phyloP scores from a whole-genome alignment of 2,329 filamentous ascomycete species.

The Venturia pyrina region DNA sequence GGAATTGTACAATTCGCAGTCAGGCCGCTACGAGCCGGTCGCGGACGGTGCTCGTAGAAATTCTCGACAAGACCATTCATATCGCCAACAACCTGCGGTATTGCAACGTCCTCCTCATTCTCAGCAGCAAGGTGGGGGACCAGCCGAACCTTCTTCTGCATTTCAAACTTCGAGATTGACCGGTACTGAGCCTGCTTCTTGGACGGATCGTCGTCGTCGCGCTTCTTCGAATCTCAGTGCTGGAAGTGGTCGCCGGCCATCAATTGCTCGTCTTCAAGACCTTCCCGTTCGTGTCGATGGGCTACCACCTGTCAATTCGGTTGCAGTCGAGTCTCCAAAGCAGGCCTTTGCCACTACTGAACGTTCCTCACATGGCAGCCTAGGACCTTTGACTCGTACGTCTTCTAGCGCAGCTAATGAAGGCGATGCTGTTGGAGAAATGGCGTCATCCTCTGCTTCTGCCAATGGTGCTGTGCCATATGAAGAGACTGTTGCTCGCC shows the following conservation, averaged over 20 bases:
- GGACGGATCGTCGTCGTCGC: constrained; percentile 52
- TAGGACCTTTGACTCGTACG: constrained; percentile 2
- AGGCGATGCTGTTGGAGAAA: neutral
- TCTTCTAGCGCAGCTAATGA: neutral
- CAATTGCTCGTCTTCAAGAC: constrained; percentile 39
- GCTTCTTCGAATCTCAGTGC: constrained; percentile 89
- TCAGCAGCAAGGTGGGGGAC: constrained; percentile 46
- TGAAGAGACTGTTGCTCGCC: constrained; percentile 53
- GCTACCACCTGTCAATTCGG: neutral
- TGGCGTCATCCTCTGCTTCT: neutral
- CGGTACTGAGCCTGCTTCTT: constrained; percentile 49
- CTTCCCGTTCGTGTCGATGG: constrained; percentile 16
- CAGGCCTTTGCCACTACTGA: constrained; percentile 1
- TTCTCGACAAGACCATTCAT: constrained; percentile 55
- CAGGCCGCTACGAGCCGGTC: constrained; percentile 84
- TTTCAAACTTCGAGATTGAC: constrained; percentile 70
- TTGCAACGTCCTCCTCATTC: constrained; percentile 59
- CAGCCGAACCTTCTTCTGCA: constrained; percentile 73
- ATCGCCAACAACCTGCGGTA: constrained; percentile 63
- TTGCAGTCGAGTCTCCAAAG: constrained; percentile 9
- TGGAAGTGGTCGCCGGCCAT: constrained; percentile 61
- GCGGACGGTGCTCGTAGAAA: constrained; percentile 57
- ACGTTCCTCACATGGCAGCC: neutral
- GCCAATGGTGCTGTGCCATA: constrained; percentile 29
- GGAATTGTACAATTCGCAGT: constrained; percentile 91